Base-by-base conservation (phyloP, 2,329 filamentous ascomycete species). In the Furcasterigmium furcatum region DNA sequence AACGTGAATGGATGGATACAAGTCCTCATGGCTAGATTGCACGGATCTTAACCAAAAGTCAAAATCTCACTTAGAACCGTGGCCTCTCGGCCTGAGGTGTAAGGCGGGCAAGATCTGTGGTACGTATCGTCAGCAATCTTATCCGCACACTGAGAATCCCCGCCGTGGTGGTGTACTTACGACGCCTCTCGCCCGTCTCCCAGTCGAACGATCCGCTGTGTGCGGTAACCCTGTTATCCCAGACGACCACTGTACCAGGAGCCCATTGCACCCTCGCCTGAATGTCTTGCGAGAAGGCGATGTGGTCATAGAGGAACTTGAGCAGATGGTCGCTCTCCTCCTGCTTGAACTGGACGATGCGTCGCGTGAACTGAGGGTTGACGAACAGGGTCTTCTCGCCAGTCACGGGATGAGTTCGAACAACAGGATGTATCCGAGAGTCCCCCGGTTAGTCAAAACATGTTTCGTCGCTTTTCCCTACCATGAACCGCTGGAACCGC, bases 121-220 rank as follows among this genome's bases (percentile, higher is more conserved):
- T n/a, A n/a, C n/a, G n/a, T n/a, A n/a, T n/a, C n/a, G n/a, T n/a
- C n/a, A n/a, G n/a, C n/a, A n/a, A n/a, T n/a, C n/a, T n/a, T n/a
- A n/a, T n/a, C n/a, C n/a, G n/a, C n/a, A n/a, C n/a, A n/a, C n/a
- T n/a, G n/a, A n/a, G n/a, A n/a, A n/a, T n/a, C n/a, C n/a, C n/a
- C n/a, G n/a, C n/a, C n/a, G n/a, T n/a, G n/a, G n/a, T n/a, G n/a
- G n/a, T n/a, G n/a, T n/a, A n/a, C n/a, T n/a, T n/a, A n/a, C n/a
- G 89, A 42, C 90, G 77, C 47, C 89, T 74, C 64, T 88, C 82
- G 3, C 88, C 88, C 60, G 81, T 80, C 55, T 86, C 80, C 89
- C 89, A 95, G 62, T 95, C 89, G 4, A 92, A 72, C 34, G 92
- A 70, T 2, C 89, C 89, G 6, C 86, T 85, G 64, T 95, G 89